Evolutionary conservation across 495 filamentous ascomycete species (phyloP), one percentile per base, ranked within the genome.

Genomic region (Baudoinia panamericana): DNA sequence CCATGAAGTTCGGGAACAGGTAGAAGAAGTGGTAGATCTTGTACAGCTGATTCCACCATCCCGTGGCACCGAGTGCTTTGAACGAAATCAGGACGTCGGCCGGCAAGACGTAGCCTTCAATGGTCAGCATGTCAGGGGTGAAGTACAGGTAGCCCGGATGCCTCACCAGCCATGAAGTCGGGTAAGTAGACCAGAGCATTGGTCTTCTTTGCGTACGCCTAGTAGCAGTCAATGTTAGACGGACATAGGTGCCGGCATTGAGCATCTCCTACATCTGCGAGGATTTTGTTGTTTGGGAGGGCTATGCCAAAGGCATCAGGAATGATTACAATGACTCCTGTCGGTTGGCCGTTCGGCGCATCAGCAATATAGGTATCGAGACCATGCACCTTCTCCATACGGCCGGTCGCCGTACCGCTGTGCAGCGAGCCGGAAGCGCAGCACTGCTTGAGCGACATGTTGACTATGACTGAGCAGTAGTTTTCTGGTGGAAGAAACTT

Each of bases 221-320:
- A 11, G 3, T 16, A 24, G 31, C 8, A 24, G n/a, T n/a, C n/a
- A n/a, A n/a, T 15, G 53, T 50, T 8, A 56, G 41, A 39, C 43
- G 47, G 9, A 53, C 51, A 5, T 13, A 17, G 36, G 50, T 50
- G 7, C 36, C 34, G 20, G 50, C 53, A 16, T 47, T n/a, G n/a
- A n/a, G n/a, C n/a, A n/a, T n/a, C n/a, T n/a, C 50, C 16, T 46
- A 39, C 5, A 27, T 59, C 56, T 4, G 52, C 52, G 7, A 59
- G 41, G 10, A 59, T 47, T 4, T 56, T 36, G 30, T 52, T 57
- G 42, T 59, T 59, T 5, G 44, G 37, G 4, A 57, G 38, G 9
- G 26, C 35, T 40, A 53, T 53, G 7, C 54, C 56, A 39, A 59
- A 59, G 6, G 51, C 49, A 37, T 59, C 56, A 3, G 56, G 54